A percentile compares a stretch with the other conserved stretches of the same genome.
Evolutionary conservation across 495 filamentous ascomycete species (phyloP).

Genomic region (Elasticomyces elasticus): DNA sequence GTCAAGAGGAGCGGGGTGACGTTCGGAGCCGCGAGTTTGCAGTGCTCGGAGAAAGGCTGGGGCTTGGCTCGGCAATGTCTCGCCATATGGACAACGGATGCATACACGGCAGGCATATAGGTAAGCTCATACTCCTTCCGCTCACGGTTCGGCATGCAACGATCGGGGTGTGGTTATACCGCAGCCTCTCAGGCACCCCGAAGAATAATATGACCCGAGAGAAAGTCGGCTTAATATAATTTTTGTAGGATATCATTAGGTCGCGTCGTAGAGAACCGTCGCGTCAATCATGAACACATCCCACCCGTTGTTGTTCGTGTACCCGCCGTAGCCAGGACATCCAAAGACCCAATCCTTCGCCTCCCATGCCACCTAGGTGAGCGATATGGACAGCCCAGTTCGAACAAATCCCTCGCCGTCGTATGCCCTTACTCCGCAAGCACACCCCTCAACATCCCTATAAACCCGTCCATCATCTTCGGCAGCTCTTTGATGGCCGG

Average conservation of each 20-base stretch:
- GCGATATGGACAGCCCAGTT: not conserved
- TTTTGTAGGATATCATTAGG: too few species aligned
- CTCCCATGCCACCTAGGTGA: not conserved
- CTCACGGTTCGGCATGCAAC: not conserved
- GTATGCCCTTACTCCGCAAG: conserved; percentile 52
- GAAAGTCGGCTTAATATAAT: too few species aligned
- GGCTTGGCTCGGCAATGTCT: not conserved
- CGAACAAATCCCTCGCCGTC: not conserved
- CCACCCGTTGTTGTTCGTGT: not conserved
- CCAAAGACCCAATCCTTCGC: not conserved
- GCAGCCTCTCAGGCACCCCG: too few species aligned
- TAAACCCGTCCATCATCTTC: conserved; percentile 67
- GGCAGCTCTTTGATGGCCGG: conserved; percentile 67
- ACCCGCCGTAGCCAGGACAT: not conserved
- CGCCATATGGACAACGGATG: not conserved
- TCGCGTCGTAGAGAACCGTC: too few species aligned
- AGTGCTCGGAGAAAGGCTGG: not conserved
- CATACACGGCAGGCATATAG: not conserved
- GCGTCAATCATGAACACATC: not conserved
- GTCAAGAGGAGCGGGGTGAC: not conserved
- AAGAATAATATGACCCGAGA: too few species aligned
- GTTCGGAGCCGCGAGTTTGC: not conserved
- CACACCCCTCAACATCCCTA: conserved; percentile 75
- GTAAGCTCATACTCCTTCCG: not conserved
- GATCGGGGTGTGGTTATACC: too few species aligned